Conservation (phyloP, 805 yeast genomes). For the Kluyveromyces siamensis region DNA sequence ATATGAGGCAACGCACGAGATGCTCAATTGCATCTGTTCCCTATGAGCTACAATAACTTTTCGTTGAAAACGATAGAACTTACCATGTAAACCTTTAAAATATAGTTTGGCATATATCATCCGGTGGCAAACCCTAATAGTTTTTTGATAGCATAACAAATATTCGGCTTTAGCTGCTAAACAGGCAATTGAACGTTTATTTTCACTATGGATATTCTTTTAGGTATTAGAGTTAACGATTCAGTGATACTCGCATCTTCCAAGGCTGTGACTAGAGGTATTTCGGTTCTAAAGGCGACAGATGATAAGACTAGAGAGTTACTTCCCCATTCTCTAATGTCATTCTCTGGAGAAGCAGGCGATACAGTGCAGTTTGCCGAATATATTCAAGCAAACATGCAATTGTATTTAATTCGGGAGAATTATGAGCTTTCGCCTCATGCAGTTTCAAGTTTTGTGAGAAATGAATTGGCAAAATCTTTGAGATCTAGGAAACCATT, state of each 20-base stretch:
- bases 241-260: slow-evolving; percentile 88
- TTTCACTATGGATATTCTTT: slow-evolving; percentile 68
- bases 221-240: slow-evolving; percentile 78
- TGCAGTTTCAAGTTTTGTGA: slow-evolving; percentile 80
- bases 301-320: slow-evolving; percentile 76
- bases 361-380: slow-evolving; percentile 95
- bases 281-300: slow-evolving; percentile 64
- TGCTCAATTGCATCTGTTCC: neutral
- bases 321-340: slow-evolving; percentile 71
- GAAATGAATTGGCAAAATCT: slow-evolving; percentile 81
- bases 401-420: slow-evolving; percentile 79
- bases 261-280: slow-evolving; percentile 86
- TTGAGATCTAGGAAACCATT: slow-evolving; percentile 91
- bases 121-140: neutral
- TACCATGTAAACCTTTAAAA: neutral
- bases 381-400: slow-evolving; percentile 85
- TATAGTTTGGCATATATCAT: neutral
- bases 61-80: neutral
- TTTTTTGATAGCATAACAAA: neutral
- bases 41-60: neutral
- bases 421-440: slow-evolving; percentile 71
- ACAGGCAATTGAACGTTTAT: neutral
- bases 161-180: neutral
- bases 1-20: no score
- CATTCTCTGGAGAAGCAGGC: slow-evolving; percentile 93